Conservation (phyloP, 2,329 filamentous ascomycete species). For the Botrytis pseudocinerea region DNA sequence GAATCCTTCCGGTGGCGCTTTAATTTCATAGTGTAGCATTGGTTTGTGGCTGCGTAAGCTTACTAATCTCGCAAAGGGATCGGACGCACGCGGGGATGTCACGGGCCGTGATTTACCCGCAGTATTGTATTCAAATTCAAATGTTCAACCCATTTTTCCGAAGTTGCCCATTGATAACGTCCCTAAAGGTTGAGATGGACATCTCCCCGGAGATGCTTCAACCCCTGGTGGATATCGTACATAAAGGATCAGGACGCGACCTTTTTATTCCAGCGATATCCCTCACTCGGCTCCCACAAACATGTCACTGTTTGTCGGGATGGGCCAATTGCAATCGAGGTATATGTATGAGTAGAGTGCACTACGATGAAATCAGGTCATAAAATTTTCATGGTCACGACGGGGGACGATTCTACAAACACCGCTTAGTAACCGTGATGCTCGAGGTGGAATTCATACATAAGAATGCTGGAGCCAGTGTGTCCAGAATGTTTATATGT, state of each 20-base stretch:
- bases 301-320: neutral
- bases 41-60: neutral
- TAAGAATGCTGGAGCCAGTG: neutral
- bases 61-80: neutral
- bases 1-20: no score
- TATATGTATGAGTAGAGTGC: neutral
- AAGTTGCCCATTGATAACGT: neutral
- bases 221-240: neutral
- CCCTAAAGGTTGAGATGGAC: neutral
- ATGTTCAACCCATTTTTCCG: neutral
- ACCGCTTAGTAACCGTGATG: neutral
- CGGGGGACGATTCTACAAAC: neutral
- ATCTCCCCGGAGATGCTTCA: conserved; percentile 22
- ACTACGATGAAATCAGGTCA: neutral
- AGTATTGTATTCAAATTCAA: neutral
- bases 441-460: neutral
- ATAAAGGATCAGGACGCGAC: neutral
- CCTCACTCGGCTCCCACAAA: neutral
- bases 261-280: no score
- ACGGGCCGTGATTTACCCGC: conserved; percentile 8
- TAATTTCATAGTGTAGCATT: neutral
- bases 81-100: neutral
- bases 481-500: neutral
- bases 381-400: neutral
- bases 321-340: neutral